Evolutionary conservation across 202 grass and related monocot species (phyloP), one percentile per base, ranked within the genome.

Genomic region (Eragrostis tef): DNA sequence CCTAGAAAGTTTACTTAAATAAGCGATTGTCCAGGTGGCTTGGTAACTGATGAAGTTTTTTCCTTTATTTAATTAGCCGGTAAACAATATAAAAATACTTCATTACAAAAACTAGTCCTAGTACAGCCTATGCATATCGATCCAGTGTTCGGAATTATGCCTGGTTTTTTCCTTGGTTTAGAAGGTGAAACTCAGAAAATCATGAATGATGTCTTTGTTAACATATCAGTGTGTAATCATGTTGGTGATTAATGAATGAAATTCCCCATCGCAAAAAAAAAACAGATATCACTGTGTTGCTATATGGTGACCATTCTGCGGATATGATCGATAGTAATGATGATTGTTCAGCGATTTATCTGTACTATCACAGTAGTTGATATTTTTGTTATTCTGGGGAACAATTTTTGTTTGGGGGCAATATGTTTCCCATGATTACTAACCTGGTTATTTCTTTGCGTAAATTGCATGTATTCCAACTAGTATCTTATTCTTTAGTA

Each of bases 21-120:
- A 43, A 73, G 13, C 16, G 46, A 81, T 53, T 62, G 45, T 64
- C 1, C 45, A 65, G 25, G 43, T 14, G 11, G 7, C 20, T 64
- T 85, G 69, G 58, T 72, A 8, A 50, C 6, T 21, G 54, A 31
- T 85, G 66, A 45, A 63, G 5, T 29, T 71, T 78, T 22, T 65
- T 54, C 66, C 11, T 26, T 1, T 65, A 66, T 8, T 47, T 86
- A 9, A 34, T 12, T 47, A 72, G 73, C 19, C 2, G 1, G 27
- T 39, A 26, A 34, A 19, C 8, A 64, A 11, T 56, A 15, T 51
- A 66, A 65, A 0, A 56, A 19, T 11, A 50, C 13, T 66, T 73
- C 26, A 36, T 42, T 86, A 77, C 26, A 79, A 13, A 20, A 57
- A 22, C 10, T 65, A 34, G 3, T 54, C 54, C 11, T 21, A 4